Conservation (phyloP, 768 basidiomycete genomes). For the Fomitopsis pulvina region DNA sequence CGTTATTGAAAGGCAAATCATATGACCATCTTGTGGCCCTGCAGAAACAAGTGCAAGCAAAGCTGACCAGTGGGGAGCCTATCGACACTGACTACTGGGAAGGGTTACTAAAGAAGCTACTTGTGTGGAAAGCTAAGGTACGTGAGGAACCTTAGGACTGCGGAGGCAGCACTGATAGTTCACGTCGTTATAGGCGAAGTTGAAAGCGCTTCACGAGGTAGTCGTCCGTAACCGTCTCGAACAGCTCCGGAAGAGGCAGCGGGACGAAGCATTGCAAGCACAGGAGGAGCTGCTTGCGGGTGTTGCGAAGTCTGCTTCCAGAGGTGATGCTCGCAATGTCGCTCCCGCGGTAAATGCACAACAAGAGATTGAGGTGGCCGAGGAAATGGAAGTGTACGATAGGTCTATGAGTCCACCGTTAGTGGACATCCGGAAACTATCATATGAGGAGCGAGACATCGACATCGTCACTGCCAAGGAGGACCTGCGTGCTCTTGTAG, state of each 20-base stretch:
- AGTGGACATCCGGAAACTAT: constrained; percentile 63
- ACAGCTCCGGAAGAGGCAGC: constrained; percentile 90
- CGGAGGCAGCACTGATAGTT: constrained; percentile 5
- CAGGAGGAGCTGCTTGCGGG: constrained; percentile 86
- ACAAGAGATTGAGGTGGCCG: constrained; percentile 32
- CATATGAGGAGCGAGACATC: constrained; percentile 74
- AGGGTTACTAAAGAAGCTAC: constrained; percentile 77
- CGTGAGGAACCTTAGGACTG: not conserved
- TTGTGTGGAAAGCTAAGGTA: constrained; percentile 98
- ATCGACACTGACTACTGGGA: constrained; percentile 99
- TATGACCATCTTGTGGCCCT: constrained; percentile 78
- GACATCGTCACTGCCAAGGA: constrained; percentile 68
- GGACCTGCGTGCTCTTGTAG: constrained; percentile 57
- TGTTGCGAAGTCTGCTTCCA: constrained; percentile 55
- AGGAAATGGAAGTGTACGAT: constrained; percentile 75
- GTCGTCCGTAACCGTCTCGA: constrained; percentile 95
- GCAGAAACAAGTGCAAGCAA: constrained; percentile 82
- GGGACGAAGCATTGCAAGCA: constrained; percentile 92
- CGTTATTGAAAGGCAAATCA: constrained; percentile 77
- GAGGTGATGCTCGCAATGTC: constrained; percentile 35
- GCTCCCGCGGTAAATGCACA: constrained; percentile 27
- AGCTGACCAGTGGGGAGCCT: constrained; percentile 87
- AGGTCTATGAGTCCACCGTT: constrained; percentile 82
- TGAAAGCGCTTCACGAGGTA: constrained; percentile 90
- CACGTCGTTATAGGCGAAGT: constrained; percentile 59